Base-by-base conservation (phyloP, 2,329 filamentous ascomycete genomes). In the Myriosclerotinia scirpicola region DNA sequence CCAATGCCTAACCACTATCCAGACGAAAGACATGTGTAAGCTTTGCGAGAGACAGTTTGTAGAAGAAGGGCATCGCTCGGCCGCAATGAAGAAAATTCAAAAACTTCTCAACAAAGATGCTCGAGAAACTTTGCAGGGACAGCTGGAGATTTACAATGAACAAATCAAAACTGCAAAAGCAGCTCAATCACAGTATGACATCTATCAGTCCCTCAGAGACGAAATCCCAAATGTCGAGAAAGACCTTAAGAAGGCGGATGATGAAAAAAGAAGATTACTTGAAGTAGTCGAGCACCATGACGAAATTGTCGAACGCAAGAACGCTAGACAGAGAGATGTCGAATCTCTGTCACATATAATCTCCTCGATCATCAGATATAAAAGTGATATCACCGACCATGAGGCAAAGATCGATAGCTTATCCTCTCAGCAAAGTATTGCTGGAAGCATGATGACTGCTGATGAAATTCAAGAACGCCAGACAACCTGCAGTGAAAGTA, bases 401-500 rank as follows among this genome's bases (percentile, higher is more conserved):
- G 86, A 91, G 73, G 79, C 80, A 50, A 90, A 97, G 76, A 89
- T 97, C 60, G 83, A 89, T 66, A 87, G 90, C 64, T 85, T 97
- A 60, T 83, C 86, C 67, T 87, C 87, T 11, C 92, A 93, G 71
- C 90, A 97, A 75, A 87, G 90, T 73, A 85, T 88, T 17, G 82
- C 84, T 36, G 85, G 85, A 15, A 77, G 83, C 12, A 84, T 86
- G 17, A 87, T 91, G 69, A 91, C 90, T 40, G 84, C 92, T 8
- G 91, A 96, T 64, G 91, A 95, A 71, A 93, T 98, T 64, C 90
- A 95, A 72, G 88, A 91, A 64, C 86, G 93, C 58, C 86, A 93
- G 69, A 86, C 87, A 58, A 79, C 81, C 22, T 83, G 89, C 66
- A 85, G 84, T 26, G 91, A 93, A 68, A 87, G 91, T 74, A 83